phyloP scores from a whole-genome alignment of 2,329 filamentous ascomycete genomes.

The Chaetothyriales sp. region DNA sequence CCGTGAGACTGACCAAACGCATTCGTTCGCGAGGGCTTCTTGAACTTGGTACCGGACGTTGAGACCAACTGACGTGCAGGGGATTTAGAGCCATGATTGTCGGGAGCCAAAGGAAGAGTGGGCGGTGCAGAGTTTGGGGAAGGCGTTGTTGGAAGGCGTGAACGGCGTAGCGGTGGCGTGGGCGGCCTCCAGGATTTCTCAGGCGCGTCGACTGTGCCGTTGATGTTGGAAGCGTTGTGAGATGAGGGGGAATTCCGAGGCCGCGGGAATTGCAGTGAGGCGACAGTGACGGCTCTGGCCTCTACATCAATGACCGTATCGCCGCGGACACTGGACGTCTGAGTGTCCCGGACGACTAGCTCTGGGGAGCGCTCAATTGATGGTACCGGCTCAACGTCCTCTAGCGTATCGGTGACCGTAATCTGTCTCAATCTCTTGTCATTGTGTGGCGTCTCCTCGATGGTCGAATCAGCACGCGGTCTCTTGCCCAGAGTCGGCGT shows the following conservation, averaged over 20 bases:
- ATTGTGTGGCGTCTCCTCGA: conserved; percentile 1
- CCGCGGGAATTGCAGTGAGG: not conserved
- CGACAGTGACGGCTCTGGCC: not conserved
- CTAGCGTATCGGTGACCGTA: conserved; percentile 3
- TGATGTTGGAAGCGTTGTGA: not conserved
- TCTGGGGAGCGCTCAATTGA: not conserved
- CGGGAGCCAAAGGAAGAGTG: not conserved
- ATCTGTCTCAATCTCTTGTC: conserved; percentile 11
- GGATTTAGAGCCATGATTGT: conserved; percentile 2
- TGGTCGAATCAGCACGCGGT: not conserved
- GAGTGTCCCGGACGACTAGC: not conserved
- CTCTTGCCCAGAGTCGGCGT: conserved; percentile 12
- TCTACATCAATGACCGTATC: not conserved
- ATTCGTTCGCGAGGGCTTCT: conserved; percentile 4
- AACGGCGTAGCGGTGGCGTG: not conserved
- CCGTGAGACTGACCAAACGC: conserved; percentile 11
- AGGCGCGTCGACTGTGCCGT: not conserved
- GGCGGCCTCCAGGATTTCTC: not conserved
- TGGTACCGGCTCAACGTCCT: not conserved
- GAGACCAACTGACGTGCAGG: conserved; percentile 2
- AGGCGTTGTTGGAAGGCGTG: conserved; percentile 3
- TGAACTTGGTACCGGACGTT: conserved; percentile 13
- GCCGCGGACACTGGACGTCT: not conserved
- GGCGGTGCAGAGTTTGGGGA: not conserved
- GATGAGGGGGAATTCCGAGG: not conserved